Conservation (phyloP, 2,329 filamentous ascomycete genomes). For the Penicillium sp. region DNA sequence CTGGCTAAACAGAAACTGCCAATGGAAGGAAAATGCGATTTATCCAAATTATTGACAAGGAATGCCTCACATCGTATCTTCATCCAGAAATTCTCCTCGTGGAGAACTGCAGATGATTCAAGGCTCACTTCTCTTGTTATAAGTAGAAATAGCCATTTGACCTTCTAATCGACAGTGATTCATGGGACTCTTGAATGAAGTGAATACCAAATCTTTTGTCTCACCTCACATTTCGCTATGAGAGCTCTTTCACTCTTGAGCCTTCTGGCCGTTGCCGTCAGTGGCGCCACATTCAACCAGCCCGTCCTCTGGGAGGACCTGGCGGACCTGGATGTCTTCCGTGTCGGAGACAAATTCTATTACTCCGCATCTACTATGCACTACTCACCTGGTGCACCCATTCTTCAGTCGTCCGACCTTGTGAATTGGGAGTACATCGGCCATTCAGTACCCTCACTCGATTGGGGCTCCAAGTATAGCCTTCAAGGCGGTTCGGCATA, state of each 20-base stretch:
- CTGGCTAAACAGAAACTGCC: neutral
- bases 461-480: slow-evolving; percentile 58
- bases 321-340: slow-evolving; percentile 62
- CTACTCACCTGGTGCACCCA: slow-evolving; percentile 62
- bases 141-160: neutral
- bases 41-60: neutral
- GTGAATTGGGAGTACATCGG: slow-evolving; percentile 58
- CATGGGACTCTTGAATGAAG: neutral
- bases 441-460: slow-evolving; percentile 54
- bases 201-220: neutral
- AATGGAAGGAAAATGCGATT: neutral
- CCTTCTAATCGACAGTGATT: neutral
- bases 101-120: neutral
- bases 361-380: slow-evolving; percentile 64
- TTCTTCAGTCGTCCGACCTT: slow-evolving; percentile 62
- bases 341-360: slow-evolving; percentile 59
- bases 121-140: neutral
- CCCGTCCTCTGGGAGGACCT: slow-evolving; percentile 63
- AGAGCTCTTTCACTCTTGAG: slow-evolving; percentile 4
- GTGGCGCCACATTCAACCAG: slow-evolving; percentile 49
- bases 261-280: slow-evolving; percentile 6
- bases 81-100: slow-evolving; percentile 1
- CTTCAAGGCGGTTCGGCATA: slow-evolving; percentile 55
- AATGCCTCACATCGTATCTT: neutral
- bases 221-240: neutral